phyloP scores from a whole-genome alignment of 371 early-diverging fungal genomes.

The Haplosporangium sp. region DNA sequence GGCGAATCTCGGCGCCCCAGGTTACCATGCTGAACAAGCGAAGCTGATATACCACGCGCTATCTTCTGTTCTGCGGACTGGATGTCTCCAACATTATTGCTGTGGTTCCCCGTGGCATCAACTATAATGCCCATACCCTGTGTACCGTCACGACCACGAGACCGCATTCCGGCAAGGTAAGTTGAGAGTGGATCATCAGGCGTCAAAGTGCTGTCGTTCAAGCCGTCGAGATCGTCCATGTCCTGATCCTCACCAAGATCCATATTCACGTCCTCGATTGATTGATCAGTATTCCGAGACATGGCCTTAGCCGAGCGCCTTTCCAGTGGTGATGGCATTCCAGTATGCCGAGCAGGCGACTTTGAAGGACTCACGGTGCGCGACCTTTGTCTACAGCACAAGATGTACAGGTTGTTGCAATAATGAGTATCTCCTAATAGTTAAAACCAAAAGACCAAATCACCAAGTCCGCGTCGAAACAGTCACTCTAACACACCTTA shows the following conservation, averaged over 20 bases:
- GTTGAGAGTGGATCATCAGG: slow-evolving; percentile 22
- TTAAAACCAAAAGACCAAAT: neutral
- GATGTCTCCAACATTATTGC: slow-evolving; percentile 1
- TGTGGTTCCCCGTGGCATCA: neutral
- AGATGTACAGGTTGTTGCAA: neutral
- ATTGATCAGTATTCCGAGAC: neutral
- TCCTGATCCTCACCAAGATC: slow-evolving; percentile 17
- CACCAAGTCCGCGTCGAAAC: neutral
- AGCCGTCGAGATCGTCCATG: slow-evolving; percentile 2
- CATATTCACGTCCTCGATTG: neutral
- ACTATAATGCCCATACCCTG: neutral
- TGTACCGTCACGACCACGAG: neutral
- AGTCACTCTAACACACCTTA: neutral
- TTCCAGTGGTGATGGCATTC: neutral
- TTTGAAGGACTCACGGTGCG: neutral
- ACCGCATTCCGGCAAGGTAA: slow-evolving; percentile 20
- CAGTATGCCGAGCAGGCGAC: no score
- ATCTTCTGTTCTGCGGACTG: neutral
- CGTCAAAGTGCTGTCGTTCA: slow-evolving; percentile 3
- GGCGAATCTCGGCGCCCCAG: neutral
- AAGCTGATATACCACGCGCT: no score
- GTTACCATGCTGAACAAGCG: neutral
- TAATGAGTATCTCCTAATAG: neutral
- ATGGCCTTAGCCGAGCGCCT: neutral
- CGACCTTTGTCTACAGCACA: neutral